A percentile compares a stretch with the other conserved stretches of the same genome.
phyloP scores from a whole-genome alignment of 2,329 filamentous ascomycete genomes.

The Drechslerella stenobrocha region DNA sequence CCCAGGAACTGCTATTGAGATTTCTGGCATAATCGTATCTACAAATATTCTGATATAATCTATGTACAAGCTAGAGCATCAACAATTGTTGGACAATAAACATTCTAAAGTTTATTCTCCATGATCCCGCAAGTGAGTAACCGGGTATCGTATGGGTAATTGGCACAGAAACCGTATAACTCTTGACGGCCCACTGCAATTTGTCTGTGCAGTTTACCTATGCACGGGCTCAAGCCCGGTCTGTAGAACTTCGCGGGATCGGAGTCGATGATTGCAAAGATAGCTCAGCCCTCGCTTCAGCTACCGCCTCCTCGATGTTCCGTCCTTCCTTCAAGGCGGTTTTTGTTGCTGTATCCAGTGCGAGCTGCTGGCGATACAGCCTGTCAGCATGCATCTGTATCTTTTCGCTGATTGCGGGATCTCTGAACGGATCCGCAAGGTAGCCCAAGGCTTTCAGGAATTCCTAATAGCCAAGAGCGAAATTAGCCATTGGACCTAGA shows the following conservation, averaged over 20 bases:
- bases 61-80: not conserved
- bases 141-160: not conserved
- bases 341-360: slow-evolving; percentile 75
- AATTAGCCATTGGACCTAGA: slow-evolving; percentile 11
- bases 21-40: not conserved
- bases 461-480: slow-evolving; percentile 61
- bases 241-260: slow-evolving; percentile 1
- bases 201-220: no score
- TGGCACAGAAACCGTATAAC: not conserved
- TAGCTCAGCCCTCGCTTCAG: slow-evolving; percentile 25
- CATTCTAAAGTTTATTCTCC: no score
- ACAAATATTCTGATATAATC: not conserved
- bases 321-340: slow-evolving; percentile 64
- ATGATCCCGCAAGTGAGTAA: not conserved
- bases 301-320: slow-evolving; percentile 32
- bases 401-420: slow-evolving; percentile 73
- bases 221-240: no score
- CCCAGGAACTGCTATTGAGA: not conserved
- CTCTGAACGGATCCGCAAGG: slow-evolving; percentile 68
- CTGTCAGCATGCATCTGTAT: slow-evolving; percentile 96
- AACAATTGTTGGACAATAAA: no score
- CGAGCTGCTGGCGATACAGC: slow-evolving; percentile 82
- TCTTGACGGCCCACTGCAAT: no score
- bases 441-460: slow-evolving; percentile 91
- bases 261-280: slow-evolving; percentile 10